Evolutionary conservation across 176 grass and related monocot genomes (phyloP), one percentile per base, ranked within the genome.

Genomic region (Themeda triandra): DNA sequence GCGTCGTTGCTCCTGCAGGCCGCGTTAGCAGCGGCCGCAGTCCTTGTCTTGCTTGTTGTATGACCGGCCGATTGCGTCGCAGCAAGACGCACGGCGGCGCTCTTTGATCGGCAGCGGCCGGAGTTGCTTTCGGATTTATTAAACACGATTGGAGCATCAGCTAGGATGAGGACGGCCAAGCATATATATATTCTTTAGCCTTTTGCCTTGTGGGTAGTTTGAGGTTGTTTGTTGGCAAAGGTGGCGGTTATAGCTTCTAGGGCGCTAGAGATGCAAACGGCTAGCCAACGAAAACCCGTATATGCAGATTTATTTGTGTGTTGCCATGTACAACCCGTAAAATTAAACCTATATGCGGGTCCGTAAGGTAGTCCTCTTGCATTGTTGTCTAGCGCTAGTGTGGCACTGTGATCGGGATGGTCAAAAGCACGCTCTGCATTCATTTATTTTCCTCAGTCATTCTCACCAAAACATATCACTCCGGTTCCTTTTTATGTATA

Each of bases 151-250:
- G 72, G 49, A 41, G n/a, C 73, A 59, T 23, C 66, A 48, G 31
- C 67, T 78, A 73, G 31, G 80, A 87, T 80, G 80, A 68, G 46
- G 80, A 75, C 84, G 68, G 69, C 10, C 37, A 23, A 80, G 69
- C 68, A 70, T 24, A 73, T 79, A 70, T 24, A 73, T 79, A 83
- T 75, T 87, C 87, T 85, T 80, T 63, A 46, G 74, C 74, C 68
- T 79, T 87, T 86, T 74, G 84, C 30, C 30, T 83, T 83, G 75
- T 79, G 89, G 84, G 84, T 80, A 87, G 80, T 41, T 41, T 44
- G 65, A 54, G 24, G 13, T 35, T 54, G 62, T 30, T 65, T 14
- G 13, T 28, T 15, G 25, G 71, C 77, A 36, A 36, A 71, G 78
- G 40, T 77, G 66, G 32, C 64, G 44, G 64, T 69, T 46, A 64